Percentiles rank a stretch among this genome's conserved stretches.
phyloP scores from a whole-genome alignment of 1,139 yeast species.

The Kazachstania sp. region DNA sequence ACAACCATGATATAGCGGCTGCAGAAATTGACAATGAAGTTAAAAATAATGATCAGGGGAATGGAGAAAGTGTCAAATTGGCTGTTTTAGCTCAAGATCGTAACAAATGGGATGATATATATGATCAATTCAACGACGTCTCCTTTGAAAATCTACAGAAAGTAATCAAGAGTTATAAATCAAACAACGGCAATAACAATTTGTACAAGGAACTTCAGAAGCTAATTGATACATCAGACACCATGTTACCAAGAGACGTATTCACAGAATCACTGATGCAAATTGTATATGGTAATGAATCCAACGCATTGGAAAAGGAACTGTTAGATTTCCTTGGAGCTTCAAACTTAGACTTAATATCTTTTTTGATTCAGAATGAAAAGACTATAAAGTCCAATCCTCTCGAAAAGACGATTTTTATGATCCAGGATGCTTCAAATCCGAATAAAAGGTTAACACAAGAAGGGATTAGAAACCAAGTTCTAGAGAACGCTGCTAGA shows the following conservation, averaged over 20 bases:
- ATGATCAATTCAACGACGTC: constrained; percentile 34
- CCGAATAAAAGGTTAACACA: constrained; percentile 39
- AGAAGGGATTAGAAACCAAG: constrained; percentile 50
- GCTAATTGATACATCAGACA: constrained; percentile 18
- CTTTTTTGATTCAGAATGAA: constrained; percentile 53
- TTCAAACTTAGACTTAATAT: constrained; percentile 72
- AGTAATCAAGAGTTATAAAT: constrained; percentile 22
- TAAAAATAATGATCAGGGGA: constrained; percentile 21
- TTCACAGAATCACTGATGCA: constrained; percentile 27
- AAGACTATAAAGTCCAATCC: constrained; percentile 27
- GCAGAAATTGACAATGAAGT: constrained; percentile 28
- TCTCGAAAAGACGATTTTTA: constrained; percentile 14
- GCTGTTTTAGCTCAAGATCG: constrained; percentile 28
- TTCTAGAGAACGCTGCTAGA: constrained; percentile 44
- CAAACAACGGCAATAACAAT: constrained; percentile 30
- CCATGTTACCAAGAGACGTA: constrained; percentile 18
- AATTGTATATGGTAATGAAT: constrained; percentile 26
- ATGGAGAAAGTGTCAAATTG: constrained; percentile 12
- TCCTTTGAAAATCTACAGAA: constrained; percentile 28
- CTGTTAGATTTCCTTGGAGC: constrained; percentile 76
- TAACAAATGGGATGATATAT: constrained; percentile 32
- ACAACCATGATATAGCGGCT: constrained; percentile 17
- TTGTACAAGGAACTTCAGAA: constrained; percentile 32
- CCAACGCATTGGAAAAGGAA: constrained; percentile 46
- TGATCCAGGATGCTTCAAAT: constrained; percentile 10